A percentile compares a stretch with the other conserved stretches of the same genome.
phyloP scores from a whole-genome alignment of 208 protist species.

The Acanthamoeba comandoni region DNA sequence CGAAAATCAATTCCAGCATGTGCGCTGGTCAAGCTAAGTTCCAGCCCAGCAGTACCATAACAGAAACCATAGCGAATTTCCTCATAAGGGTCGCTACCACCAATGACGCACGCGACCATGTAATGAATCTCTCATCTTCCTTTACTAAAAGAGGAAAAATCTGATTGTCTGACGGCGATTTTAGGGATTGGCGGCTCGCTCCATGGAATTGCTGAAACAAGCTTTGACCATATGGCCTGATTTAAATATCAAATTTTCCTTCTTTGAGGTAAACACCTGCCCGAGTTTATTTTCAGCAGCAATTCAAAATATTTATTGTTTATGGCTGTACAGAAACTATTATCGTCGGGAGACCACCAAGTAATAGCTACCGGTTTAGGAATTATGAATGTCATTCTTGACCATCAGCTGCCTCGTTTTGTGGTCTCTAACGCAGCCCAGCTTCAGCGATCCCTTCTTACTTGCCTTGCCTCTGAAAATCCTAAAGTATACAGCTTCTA shows the following conservation, averaged over 20 bases:
- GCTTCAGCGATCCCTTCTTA: constrained; percentile 1
- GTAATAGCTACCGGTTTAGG: constrained; percentile 21
- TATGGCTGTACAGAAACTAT: constrained; percentile 31
- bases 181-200: constrained; percentile 11
- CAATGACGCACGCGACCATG: constrained; percentile 11
- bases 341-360: constrained; percentile 1
- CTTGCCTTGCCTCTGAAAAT: neutral
- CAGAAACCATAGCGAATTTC: constrained; percentile 10
- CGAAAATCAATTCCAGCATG: neutral
- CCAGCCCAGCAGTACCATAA: neutral
- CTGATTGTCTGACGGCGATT: neutral
- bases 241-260: constrained; percentile 37
- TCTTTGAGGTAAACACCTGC: constrained; percentile 25
- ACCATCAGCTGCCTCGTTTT: constrained; percentile 13
- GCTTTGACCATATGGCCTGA: constrained; percentile 37
- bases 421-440: neutral
- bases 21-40: neutral
- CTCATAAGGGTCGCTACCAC: neutral
- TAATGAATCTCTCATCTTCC: neutral
- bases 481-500: neutral
- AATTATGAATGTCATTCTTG: constrained; percentile 39
- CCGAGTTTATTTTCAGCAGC: neutral
- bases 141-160: neutral
- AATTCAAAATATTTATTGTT: neutral
- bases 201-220: constrained; percentile 29